Conservation (phyloP, 306 rosid genomes). For the Clitoria ternatea region DNA sequence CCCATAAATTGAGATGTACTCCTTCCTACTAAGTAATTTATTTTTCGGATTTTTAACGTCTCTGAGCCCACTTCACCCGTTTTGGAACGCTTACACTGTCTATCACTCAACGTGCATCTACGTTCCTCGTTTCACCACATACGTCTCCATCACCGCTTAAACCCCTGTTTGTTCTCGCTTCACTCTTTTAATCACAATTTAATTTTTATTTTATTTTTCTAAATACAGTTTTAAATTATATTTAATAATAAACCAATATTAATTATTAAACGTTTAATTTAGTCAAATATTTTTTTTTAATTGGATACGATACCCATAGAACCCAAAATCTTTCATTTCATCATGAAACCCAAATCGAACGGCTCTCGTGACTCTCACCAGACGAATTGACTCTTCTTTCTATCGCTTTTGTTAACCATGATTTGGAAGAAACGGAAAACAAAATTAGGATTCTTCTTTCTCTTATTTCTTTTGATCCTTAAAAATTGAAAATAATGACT, state of each 20-base stretch:
- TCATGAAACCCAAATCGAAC: not conserved
- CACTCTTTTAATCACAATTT: no score
- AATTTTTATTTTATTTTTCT: no score
- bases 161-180: no score
- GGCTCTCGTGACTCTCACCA: not conserved
- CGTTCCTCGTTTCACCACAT: constrained; percentile 1
- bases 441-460: no score
- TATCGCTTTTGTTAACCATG: not conserved
- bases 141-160: not conserved
- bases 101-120: constrained; percentile 19
- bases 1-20: constrained; percentile 29
- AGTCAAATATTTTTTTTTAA: no score
- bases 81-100: constrained; percentile 4
- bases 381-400: not conserved
- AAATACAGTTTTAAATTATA: no score
- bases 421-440: not conserved
- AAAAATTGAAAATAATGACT: no score
- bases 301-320: no score
- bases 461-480: no score
- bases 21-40: no score
- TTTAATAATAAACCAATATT: no score
- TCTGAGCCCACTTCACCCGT: constrained; percentile 15
- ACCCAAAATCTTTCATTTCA: not conserved
- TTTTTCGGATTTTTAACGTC: constrained; percentile 19
- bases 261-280: no score